phyloP scores from a whole-genome alignment of 2,329 filamentous ascomycete genomes.

The Mycosphaerella sp. region DNA sequence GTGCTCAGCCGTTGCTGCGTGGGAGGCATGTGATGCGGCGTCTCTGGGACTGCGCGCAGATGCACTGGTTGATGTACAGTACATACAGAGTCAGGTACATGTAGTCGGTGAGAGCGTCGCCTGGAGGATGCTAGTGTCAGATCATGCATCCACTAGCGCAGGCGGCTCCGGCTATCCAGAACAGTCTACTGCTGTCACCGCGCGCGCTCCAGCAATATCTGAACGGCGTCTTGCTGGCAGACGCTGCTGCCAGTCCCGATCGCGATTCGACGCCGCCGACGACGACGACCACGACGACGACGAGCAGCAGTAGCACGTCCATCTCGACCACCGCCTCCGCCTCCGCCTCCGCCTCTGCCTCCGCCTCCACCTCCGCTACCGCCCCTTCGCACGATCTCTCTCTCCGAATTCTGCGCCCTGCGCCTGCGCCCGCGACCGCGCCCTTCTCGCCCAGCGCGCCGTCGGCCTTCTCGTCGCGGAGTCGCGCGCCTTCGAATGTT shows the following conservation, averaged over 20 bases:
- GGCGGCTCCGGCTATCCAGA: neutral
- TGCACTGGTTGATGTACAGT: no score
- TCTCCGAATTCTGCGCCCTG: conserved; percentile 10
- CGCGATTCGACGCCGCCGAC: neutral
- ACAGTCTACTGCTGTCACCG: neutral
- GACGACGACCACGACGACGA: neutral
- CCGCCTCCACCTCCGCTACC: neutral
- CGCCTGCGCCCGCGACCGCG: conserved; percentile 8
- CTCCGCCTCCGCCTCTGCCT: neutral
- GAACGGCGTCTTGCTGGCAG: neutral
- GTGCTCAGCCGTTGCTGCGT: no score
- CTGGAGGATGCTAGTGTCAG: neutral
- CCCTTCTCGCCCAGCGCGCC: conserved; percentile 8
- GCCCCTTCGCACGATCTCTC: conserved; percentile 1
- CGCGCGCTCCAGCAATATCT: neutral
- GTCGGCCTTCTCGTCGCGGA: conserved; percentile 17
- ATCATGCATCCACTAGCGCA: neutral
- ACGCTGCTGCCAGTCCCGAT: neutral
- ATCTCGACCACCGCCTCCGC: neutral
- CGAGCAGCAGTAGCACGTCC: neutral
- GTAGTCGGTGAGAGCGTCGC: no score
- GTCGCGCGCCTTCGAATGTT: conserved; percentile 41
- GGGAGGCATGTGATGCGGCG: no score
- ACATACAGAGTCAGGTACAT: no score
- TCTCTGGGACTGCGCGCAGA: no score